Conservation (phyloP, 2,329 filamentous ascomycete genomes). For the Cladorrhinum sp. region DNA sequence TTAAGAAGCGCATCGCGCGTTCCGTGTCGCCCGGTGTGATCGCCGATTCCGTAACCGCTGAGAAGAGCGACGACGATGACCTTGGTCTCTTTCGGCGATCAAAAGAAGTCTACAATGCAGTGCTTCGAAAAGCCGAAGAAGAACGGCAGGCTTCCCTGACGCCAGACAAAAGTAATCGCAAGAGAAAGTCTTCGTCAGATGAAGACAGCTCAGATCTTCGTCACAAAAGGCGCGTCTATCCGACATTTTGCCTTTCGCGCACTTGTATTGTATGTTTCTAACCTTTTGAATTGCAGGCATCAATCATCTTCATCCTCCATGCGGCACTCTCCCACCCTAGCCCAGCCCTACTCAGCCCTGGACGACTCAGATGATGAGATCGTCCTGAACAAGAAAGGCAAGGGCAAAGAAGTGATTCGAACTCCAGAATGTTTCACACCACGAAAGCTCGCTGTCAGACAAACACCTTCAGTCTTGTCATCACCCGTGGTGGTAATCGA, state of each 20-base stretch:
- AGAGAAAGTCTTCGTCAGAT: constrained; percentile 25
- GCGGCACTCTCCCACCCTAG: not conserved
- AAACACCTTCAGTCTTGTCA: not conserved
- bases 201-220: constrained; percentile 5
- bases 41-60: not conserved
- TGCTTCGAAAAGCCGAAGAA: constrained; percentile 26
- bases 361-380: constrained; percentile 20
- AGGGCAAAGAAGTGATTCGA: constrained; percentile 25
- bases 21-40: not conserved
- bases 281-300: not conserved
- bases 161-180: constrained; percentile 19
- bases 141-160: constrained; percentile 16
- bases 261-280: not conserved
- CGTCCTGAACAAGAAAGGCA: constrained; percentile 26
- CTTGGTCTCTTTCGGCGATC: constrained; percentile 51
- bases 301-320: not conserved
- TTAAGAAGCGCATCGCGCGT: constrained; percentile 28
- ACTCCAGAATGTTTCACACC: constrained; percentile 12
- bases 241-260: not conserved
- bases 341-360: constrained; percentile 2
- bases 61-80: constrained; percentile 31
- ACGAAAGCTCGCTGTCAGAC: not conserved
- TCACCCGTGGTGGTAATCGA: constrained; percentile 22
- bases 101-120: constrained; percentile 47
- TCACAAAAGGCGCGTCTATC: constrained; percentile 5